phyloP scores from a whole-genome alignment of 345 rosid genomes.

The Aquilaria yunnanensis region DNA sequence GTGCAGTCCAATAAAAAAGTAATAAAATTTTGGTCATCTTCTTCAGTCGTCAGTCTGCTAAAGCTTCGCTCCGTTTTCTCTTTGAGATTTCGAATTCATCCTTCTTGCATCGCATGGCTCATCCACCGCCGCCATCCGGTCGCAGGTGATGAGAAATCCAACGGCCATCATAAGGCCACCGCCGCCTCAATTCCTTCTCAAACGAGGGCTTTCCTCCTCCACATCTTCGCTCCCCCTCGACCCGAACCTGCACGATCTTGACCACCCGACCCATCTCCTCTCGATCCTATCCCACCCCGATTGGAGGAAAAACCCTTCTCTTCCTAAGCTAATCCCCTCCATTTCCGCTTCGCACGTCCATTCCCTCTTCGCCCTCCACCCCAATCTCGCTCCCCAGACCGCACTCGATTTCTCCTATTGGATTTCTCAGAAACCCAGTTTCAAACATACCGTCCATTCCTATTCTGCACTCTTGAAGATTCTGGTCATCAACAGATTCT shows the following conservation, averaged over 20 bases:
- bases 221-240: slow-evolving; percentile 17
- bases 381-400: slow-evolving; percentile 25
- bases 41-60: too few relatives aligned
- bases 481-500: slow-evolving; percentile 25
- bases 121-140: slow-evolving; percentile 11
- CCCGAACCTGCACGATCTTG: slow-evolving; percentile 18
- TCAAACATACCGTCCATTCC: slow-evolving; percentile 37
- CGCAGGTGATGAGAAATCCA: slow-evolving; percentile 25
- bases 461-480: slow-evolving; percentile 38
- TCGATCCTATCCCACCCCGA: slow-evolving; percentile 36
- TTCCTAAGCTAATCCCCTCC: slow-evolving; percentile 22
- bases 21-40: too few relatives aligned
- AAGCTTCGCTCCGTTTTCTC: too few relatives aligned
- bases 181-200: slow-evolving; percentile 6
- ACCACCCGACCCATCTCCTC: slow-evolving; percentile 26
- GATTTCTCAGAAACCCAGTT: slow-evolving; percentile 32
- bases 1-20: too few relatives aligned
- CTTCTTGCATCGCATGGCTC: slow-evolving; percentile 8
- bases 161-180: slow-evolving; percentile 10
- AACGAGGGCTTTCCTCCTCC: slow-evolving; percentile 6
- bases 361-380: slow-evolving; percentile 25
- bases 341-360: slow-evolving; percentile 38
- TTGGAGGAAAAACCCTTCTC: slow-evolving; percentile 43
- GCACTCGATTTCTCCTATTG: slow-evolving; percentile 51
- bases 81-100: too few relatives aligned